phyloP scores from a whole-genome alignment of 306 rosid species.

The Malus asiatica region DNA sequence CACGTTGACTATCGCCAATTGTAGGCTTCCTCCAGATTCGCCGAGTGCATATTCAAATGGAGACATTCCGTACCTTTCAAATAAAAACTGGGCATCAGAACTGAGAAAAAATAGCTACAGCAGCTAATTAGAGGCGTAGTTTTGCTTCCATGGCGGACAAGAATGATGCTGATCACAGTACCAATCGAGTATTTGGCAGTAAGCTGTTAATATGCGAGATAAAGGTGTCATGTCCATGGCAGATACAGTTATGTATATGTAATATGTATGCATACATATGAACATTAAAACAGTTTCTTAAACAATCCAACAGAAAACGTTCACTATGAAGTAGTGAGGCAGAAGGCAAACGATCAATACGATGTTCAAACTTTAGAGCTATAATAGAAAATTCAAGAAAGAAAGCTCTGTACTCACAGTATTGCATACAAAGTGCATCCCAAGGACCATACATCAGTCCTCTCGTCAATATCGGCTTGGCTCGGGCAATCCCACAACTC shows the following conservation, averaged over 20 bases:
- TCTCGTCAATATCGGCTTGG: constrained; percentile 77
- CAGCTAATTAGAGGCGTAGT: neutral
- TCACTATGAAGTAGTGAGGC: neutral
- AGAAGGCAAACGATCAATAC: neutral
- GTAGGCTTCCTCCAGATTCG: constrained; percentile 97
- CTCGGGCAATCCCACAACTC: constrained; percentile 99
- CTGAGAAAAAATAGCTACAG: constrained; percentile 8
- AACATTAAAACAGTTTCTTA: neutral
- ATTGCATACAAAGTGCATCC: constrained; percentile 98
- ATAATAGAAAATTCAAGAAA: neutral
- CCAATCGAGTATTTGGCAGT: neutral
- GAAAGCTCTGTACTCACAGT: constrained; percentile 52
- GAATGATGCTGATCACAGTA: neutral
- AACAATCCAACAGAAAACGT: neutral
- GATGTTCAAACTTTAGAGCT: neutral
- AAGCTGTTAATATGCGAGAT: neutral
- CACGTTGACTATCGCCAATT: constrained; percentile 78
- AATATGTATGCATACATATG: neutral
- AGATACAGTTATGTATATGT: neutral
- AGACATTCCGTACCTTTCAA: constrained; percentile 80
- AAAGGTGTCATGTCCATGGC: neutral
- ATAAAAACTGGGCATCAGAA: constrained; percentile 13
- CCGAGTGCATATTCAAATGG: constrained; percentile 98
- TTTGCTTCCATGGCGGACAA: neutral
- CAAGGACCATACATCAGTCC: constrained; percentile 94